phyloP scores from a whole-genome alignment of 306 rosid species.

The Quercus glauca region DNA sequence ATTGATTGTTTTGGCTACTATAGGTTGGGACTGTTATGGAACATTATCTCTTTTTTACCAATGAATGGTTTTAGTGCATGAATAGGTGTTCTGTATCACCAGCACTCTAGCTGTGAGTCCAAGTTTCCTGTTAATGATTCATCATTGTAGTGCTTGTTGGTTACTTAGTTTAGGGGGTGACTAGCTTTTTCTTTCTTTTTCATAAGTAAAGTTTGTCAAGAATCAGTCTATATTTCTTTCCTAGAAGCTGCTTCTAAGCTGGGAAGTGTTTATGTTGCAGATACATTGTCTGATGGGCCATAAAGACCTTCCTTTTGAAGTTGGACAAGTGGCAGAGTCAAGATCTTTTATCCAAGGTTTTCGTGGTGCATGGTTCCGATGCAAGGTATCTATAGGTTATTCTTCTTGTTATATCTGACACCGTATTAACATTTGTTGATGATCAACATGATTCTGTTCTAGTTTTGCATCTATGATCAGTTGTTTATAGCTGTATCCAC shows the following conservation, averaged over 20 bases:
- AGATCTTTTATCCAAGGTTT: slow-evolving; percentile 49
- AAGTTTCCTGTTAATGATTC: no score
- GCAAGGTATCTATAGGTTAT: slow-evolving; percentile 51
- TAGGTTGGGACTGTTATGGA: no score
- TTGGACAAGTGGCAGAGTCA: slow-evolving; percentile 54
- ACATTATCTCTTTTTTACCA: no score
- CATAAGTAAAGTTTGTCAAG: background rate
- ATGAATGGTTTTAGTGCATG: no score
- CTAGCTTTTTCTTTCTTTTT: background rate
- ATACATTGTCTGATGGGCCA: background rate
- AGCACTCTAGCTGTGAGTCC: no score
- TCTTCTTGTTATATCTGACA: background rate
- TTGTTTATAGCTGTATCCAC: background rate
- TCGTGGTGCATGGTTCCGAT: slow-evolving; percentile 91
- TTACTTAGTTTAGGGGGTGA: background rate
- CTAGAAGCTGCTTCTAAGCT: background rate
- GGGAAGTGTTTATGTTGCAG: background rate
- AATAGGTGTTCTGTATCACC: no score
- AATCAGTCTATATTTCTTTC: background rate
- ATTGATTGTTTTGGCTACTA: no score
- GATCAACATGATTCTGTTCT: background rate
- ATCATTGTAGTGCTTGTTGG: no score
- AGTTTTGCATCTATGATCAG: background rate
- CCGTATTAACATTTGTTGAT: background rate
- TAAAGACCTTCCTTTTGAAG: slow-evolving; percentile 45